Base-by-base conservation (phyloP, 1,284 basidiomycete species). In the Tetrapyrgos nigripes region DNA sequence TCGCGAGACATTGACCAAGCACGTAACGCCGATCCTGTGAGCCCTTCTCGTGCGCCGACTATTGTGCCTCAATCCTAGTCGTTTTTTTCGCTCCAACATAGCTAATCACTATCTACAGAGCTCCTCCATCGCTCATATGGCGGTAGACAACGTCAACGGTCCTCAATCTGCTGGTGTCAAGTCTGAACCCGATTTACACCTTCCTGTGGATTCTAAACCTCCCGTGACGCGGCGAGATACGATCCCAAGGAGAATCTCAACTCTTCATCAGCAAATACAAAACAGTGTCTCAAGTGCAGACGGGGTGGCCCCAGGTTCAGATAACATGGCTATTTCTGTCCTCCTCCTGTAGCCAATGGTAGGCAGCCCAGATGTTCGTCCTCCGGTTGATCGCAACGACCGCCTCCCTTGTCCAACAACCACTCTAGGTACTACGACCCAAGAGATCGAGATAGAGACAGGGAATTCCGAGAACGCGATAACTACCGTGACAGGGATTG, bases 401-500 rank as follows among this genome's bases (percentile, higher is more conserved):
- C 50, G 24, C 51, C 59, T 27, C 51, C 55, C 9, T 40, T 40
- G 17, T n/a, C 37, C 37, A 40, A 55, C 40, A 28, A 54, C 33
- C 35, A 53, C 40, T 28, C 46, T n/a, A 44, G 53, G 31, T 50
- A 47, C 28, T 43, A 53, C 35, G 40, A 51, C 31, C 31, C 40
- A 31, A 70, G 69, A 60, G 74, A 76, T 50, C 70, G 73, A 57
- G 69, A 73, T 19, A 67, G 62, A 60, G 63, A 70, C 43, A 45
- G 70, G 70, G 52, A 68, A 74, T 6, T 28, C 45, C 66, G 71
- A 46, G 65, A 68, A 26, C 67, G 77, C 60, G 73, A 13, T 45
- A 64, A 70, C 49, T 64, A 68, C 27, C 67, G 77, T 60, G 73
- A 74, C 57, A 70, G 72, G 66, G 69, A 69, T 37, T 62, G 37